Conservation (phyloP, 2,329 filamentous ascomycete species). For the Hypoxylon sp. region DNA sequence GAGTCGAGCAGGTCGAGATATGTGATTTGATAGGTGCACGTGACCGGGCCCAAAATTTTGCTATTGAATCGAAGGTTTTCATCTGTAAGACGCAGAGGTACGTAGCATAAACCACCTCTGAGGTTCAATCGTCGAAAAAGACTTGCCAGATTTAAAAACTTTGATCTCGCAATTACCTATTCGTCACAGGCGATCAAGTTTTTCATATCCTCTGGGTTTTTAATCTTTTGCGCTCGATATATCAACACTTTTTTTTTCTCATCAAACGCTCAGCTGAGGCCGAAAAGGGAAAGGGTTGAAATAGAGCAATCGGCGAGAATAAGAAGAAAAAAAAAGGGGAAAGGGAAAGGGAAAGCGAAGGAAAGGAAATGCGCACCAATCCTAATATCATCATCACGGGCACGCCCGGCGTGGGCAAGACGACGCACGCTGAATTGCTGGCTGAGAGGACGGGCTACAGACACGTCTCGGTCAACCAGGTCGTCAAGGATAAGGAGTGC, state of each 20-base stretch:
- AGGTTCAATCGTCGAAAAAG: background rate
- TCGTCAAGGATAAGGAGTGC: conserved; percentile 90
- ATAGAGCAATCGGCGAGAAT: conserved; percentile 35
- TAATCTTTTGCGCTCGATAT: background rate
- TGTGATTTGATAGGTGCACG: conserved; percentile 26
- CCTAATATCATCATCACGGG: conserved; percentile 97
- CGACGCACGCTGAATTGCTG: conserved; percentile 87
- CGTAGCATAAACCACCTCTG: conserved; percentile 16
- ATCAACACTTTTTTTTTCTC: background rate
- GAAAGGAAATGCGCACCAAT: conserved; percentile 60
- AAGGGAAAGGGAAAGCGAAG: conserved; percentile 19
- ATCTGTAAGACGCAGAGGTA: conserved; percentile 16
- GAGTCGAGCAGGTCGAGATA: background rate
- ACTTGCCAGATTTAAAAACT: background rate
- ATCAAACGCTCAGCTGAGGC: conserved; percentile 1
- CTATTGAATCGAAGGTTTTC: conserved; percentile 32
- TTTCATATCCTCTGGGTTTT: background rate
- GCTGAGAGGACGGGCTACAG: conserved; percentile 82
- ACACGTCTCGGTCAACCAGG: conserved; percentile 89
- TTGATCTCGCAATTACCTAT: background rate
- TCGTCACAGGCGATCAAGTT: background rate
- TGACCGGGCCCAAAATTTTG: conserved; percentile 32
- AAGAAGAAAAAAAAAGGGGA: conserved; percentile 15
- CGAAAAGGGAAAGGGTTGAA: conserved; percentile 17
- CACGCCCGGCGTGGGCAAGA: conserved; percentile 96